Conservation (phyloP, 2,329 filamentous ascomycete species). For the Hypoxylon sp. region DNA sequence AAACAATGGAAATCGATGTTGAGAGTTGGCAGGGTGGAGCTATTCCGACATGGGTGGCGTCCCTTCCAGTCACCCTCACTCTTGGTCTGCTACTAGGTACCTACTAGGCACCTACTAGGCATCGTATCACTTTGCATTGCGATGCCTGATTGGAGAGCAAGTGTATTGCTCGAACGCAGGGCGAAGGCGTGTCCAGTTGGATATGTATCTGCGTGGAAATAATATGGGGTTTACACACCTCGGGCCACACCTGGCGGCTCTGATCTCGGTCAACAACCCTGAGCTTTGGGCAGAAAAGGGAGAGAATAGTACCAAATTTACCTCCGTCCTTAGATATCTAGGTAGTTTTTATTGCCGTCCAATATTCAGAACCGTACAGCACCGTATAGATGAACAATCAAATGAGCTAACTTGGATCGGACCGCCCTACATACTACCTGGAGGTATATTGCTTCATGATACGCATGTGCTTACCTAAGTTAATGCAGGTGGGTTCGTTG, state of each 20-base stretch:
- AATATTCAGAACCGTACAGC: not conserved
- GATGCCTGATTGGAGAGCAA: conserved; percentile 15
- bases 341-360: conserved; percentile 5
- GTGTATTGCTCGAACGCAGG: conserved; percentile 1
- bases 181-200: conserved; percentile 17
- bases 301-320: not conserved
- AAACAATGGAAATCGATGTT: not conserved
- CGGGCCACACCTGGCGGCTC: conserved; percentile 6
- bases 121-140: conserved; percentile 12
- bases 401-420: conserved; percentile 2
- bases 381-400: not conserved
- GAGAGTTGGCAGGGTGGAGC: conserved; percentile 16
- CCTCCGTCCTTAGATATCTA: conserved; percentile 3
- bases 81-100: conserved; percentile 11
- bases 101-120: too few relatives aligned
- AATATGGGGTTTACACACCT: not conserved
- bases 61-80: conserved; percentile 8
- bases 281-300: conserved; percentile 8
- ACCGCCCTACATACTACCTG: too few relatives aligned
- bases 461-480: conserved; percentile 13
- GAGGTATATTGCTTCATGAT: too few relatives aligned
- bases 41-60: not conserved
- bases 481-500: too few relatives aligned
- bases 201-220: conserved; percentile 8
- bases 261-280: conserved; percentile 19